Percentiles rank a stretch among this genome's conserved stretches.
Evolutionary conservation across 2,329 filamentous ascomycete genomes (phyloP).

Genomic region (Fusarium brachygibbosum): DNA sequence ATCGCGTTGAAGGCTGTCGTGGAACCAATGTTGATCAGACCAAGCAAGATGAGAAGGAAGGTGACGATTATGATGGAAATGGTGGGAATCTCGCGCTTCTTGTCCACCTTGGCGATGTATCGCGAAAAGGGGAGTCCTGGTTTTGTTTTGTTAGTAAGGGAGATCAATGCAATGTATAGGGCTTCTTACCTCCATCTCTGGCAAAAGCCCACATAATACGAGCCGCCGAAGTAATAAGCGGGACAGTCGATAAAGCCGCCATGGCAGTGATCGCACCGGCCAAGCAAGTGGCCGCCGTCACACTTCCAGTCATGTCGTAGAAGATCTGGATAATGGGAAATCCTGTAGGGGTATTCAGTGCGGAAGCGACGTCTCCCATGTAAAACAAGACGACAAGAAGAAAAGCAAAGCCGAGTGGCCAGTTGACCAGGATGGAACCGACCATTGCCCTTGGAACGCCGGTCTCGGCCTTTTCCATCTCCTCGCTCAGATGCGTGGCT

Average conservation of each 20-base stretch:
- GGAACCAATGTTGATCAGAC: conserved; percentile 44
- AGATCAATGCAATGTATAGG: not conserved
- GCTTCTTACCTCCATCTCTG: conserved; percentile 26
- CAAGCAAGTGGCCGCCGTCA: conserved; percentile 3
- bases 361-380: conserved; percentile 29
- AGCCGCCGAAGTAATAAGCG: conserved; percentile 31
- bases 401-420: conserved; percentile 29
- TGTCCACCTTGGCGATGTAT: conserved; percentile 22
- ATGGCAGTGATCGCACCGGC: conserved; percentile 18
- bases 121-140: conserved; percentile 34
- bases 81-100: conserved; percentile 23
- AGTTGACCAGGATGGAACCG: conserved; percentile 24
- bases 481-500: conserved; percentile 38
- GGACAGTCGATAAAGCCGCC: conserved; percentile 30
- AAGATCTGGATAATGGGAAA: conserved; percentile 42
- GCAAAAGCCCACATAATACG: conserved; percentile 43
- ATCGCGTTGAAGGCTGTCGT: conserved; percentile 43
- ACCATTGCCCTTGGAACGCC: conserved; percentile 37
- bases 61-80: conserved; percentile 14
- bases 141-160: not conserved
- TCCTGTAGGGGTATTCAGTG: conserved; percentile 19
- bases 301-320: conserved; percentile 16
- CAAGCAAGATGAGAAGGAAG: conserved; percentile 29
- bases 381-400: conserved; percentile 31
- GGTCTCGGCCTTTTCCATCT: conserved; percentile 33